A percentile compares a stretch with the other conserved stretches of the same genome.
These are phyloP conservation scores for Colletotrichum spaethianum DNA, from an alignment of 2,329 filamentous ascomycete genomes.

Conservation along the genomic window DNA sequence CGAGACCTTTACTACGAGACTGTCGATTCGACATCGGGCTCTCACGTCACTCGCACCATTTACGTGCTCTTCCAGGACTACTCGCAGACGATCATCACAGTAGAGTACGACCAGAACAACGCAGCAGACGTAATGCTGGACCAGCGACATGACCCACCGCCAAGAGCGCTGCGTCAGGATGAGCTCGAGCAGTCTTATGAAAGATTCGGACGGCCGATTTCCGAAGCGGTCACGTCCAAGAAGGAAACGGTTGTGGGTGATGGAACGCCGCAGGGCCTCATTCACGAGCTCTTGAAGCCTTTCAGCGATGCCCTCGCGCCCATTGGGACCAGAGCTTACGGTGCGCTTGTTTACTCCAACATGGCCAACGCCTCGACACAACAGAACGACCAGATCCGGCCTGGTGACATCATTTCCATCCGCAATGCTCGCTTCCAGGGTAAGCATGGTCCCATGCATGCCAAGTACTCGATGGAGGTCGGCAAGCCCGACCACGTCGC, in stretches of 20 bases:
- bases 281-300: constrained; percentile 84
- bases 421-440: constrained; percentile 96
- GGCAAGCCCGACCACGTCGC: constrained; percentile 92
- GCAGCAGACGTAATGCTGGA: constrained; percentile 81
- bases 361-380: constrained; percentile 93
- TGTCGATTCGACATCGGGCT: constrained; percentile 82
- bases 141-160: constrained; percentile 89
- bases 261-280: constrained; percentile 82
- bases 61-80: constrained; percentile 96
- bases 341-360: constrained; percentile 93
- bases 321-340: constrained; percentile 90
- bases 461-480: constrained; percentile 91
- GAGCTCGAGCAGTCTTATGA: constrained; percentile 91
- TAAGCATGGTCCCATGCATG: constrained; percentile 94
- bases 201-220: constrained; percentile 84
- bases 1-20: constrained; percentile 87
- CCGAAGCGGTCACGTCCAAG: constrained; percentile 76
- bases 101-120: constrained; percentile 82
- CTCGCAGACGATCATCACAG: constrained; percentile 91
- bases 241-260: constrained; percentile 88
- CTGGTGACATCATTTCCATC: constrained; percentile 93
- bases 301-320: constrained; percentile 82
- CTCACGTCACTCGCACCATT: constrained; percentile 82
- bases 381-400: constrained; percentile 92
- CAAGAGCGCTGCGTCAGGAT: constrained; percentile 87